These are phyloP conservation scores for Gamsiella multidivaricata DNA, from an alignment of 192 early-diverging fungal species.

Conservation along the genomic window DNA sequence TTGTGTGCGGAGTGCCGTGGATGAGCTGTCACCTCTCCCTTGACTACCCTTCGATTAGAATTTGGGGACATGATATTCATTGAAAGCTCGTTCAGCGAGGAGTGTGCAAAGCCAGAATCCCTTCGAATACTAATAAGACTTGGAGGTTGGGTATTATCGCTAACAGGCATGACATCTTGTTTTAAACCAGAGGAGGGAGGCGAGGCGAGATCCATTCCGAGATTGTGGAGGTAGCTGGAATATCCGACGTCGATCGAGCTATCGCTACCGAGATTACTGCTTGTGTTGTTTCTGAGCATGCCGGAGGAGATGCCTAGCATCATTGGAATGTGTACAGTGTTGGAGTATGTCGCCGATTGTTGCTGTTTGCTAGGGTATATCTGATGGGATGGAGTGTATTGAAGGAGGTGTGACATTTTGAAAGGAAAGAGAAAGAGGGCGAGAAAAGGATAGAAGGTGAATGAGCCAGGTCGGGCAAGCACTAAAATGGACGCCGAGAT, in stretches of 20 bases:
- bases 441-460: background rate
- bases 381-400: constrained; percentile 5
- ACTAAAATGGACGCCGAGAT: too few species aligned
- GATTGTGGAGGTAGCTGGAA: constrained; percentile 1
- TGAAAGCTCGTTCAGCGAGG: constrained; percentile 32
- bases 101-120: constrained; percentile 31
- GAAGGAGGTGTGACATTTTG: constrained; percentile 23
- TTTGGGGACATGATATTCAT: constrained; percentile 22
- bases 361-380: constrained; percentile 4
- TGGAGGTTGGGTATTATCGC: background rate
- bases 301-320: constrained; percentile 9
- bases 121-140: constrained; percentile 28
- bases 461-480: background rate
- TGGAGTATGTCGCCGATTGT: constrained; percentile 24
- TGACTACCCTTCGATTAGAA: background rate
- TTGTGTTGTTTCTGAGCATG: background rate
- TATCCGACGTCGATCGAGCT: background rate
- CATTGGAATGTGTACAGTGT: constrained; percentile 15
- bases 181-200: background rate
- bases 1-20: background rate
- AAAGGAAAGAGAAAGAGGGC: background rate
- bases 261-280: background rate
- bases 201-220: background rate
- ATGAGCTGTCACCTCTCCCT: background rate
- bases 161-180: background rate